phyloP scores from a whole-genome alignment of 202 grass and related monocot species.

The Setaria viridis region DNA sequence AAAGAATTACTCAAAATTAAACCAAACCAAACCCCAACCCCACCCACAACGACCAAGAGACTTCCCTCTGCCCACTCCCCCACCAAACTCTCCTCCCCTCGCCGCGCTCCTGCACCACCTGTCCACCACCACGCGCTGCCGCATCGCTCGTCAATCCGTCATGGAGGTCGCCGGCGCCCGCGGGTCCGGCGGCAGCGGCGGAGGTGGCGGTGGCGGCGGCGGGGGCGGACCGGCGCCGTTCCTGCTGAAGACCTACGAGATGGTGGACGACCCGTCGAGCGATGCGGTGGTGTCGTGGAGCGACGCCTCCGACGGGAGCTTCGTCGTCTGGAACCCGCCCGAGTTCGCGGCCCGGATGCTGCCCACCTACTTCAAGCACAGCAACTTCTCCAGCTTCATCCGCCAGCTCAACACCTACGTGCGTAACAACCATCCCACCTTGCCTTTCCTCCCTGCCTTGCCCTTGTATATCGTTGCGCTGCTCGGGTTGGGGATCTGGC shows the following conservation, averaged over 20 bases:
- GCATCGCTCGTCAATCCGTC: background rate
- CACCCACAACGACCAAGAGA: background rate
- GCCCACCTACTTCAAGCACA: conserved; percentile 94
- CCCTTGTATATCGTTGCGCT: background rate
- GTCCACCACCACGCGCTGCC: background rate
- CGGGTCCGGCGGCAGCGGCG: background rate
- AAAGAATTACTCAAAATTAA: background rate
- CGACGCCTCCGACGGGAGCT: conserved; percentile 68
- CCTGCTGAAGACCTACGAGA: conserved; percentile 93
- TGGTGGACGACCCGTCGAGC: conserved; percentile 88
- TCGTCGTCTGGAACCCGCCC: conserved; percentile 91
- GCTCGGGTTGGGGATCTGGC: background rate
- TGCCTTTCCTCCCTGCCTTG: background rate
- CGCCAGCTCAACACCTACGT: conserved; percentile 99
- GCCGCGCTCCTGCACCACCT: no score
- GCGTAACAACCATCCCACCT: background rate
- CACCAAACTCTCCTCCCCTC: conserved; percentile 15
- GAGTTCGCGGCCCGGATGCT: conserved; percentile 77
- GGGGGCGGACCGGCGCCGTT: conserved; percentile 80
- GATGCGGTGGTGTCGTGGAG: conserved; percentile 86
- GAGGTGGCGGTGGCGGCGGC: conserved; percentile 33
- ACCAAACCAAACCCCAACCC: conserved; percentile 5
- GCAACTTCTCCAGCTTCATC: conserved; percentile 98
- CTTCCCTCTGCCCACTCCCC: background rate
- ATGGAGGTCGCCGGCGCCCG: conserved; percentile 42